phyloP scores from a whole-genome alignment of 805 yeast species.

The Candida coleopterorum region DNA sequence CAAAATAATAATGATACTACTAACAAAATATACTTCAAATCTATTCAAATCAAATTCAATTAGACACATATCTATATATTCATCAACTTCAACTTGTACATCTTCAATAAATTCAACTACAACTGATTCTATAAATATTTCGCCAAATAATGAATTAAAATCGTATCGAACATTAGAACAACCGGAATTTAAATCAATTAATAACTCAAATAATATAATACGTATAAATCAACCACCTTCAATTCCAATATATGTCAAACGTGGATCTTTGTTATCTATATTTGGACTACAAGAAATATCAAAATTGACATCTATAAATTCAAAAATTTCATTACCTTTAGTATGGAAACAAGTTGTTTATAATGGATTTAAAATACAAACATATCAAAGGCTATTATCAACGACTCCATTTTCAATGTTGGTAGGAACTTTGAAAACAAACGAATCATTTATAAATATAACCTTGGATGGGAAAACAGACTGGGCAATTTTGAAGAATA shows the following conservation, averaged over 20 bases:
- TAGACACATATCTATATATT: too few species aligned
- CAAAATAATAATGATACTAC: too few species aligned
- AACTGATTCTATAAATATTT: constrained; percentile 10
- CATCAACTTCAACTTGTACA: too few species aligned
- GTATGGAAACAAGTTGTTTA: constrained; percentile 40
- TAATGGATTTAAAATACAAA: constrained; percentile 38
- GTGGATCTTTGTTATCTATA: constrained; percentile 47
- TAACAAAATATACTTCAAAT: too few species aligned
- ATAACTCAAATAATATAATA: constrained; percentile 29
- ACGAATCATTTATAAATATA: constrained; percentile 41
- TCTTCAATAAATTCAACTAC: too few species aligned
- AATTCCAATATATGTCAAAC: constrained; percentile 45
- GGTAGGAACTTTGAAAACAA: constrained; percentile 30
- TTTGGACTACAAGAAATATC: constrained; percentile 26
- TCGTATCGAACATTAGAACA: constrained; percentile 17
- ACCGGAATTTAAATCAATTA: constrained; percentile 20
- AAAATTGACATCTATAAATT: constrained; percentile 14
- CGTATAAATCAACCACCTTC: constrained; percentile 56
- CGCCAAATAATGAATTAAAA: constrained; percentile 13
- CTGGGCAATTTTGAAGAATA: constrained; percentile 53
- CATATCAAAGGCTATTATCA: constrained; percentile 45
- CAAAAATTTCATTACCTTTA: constrained; percentile 25
- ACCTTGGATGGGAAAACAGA: constrained; percentile 55
- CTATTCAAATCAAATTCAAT: too few species aligned
- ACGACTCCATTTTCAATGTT: constrained; percentile 44